Base-by-base conservation (phyloP, 2,329 filamentous ascomycete genomes). In the Neophaeococcomyces aloes region DNA sequence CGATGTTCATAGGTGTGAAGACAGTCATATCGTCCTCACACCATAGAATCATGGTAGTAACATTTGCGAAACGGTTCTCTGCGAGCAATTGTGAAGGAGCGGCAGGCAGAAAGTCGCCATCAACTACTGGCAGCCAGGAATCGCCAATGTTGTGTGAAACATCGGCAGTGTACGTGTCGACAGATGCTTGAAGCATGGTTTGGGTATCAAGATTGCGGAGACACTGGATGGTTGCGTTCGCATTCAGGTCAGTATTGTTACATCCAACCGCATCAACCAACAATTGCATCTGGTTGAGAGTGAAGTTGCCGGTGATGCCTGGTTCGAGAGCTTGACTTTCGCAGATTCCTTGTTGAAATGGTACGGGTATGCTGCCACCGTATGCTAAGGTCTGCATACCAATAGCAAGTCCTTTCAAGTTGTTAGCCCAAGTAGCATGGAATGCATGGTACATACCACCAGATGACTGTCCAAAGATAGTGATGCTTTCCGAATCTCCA, bases 261-360 rank as follows among this genome's bases (percentile, higher is more conserved):
- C 72, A 75, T 2, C 62, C 64, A 3, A 69, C 60, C 5, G 60
- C 52, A 15, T 66, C 58, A 2, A 65, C 64, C 19, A 75, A 15
- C 1, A 57, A 59, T 7, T 56, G 48, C 61, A 72, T 70, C 7
- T 70, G 69, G 41, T 71, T 57, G 37, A 65, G 62, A 4, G 67
- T 71, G 50, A 71, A 70, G 47, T 68, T 69, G 1, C 65, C 63
- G 3, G 64, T 65, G 46, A 70, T 71, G 2, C 70, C 71, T 1
- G 69, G 69, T 53, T 76, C 74, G 2, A 75, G 63, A 1, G 65
- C 63, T 47, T 71, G 68, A 46, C 65, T 69, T 47, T 72, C 57
- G 40, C 64, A 65, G 29, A 73, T 71, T 4, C 57, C 67, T 38
- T 63, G 63, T 18, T 67, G 64, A 52, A 73, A 74, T 0, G 67